These are phyloP conservation scores for Cadophora sp. DNA, from an alignment of 2,329 filamentous ascomycete genomes.

Conservation along the genomic window DNA sequence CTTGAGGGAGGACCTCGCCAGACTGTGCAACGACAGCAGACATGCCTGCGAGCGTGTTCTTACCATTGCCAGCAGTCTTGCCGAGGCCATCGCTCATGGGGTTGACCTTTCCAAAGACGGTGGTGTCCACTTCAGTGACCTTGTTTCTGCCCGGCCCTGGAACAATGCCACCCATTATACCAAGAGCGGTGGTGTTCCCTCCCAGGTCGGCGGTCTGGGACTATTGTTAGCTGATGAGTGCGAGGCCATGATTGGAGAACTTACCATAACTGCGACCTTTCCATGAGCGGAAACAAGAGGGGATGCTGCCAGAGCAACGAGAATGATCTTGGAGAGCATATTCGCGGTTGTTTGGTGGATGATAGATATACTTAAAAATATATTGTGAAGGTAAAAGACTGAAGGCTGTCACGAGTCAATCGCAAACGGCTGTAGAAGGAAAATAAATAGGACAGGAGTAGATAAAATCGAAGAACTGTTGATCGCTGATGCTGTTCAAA, in stretches of 20 bases:
- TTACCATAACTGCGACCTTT: constrained; percentile 55
- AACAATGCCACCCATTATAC: constrained; percentile 50
- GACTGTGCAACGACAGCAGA: constrained; percentile 62
- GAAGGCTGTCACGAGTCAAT: constrained; percentile 43
- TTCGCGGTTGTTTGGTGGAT: constrained; percentile 27
- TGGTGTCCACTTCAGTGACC: constrained; percentile 54
- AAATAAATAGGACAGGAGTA: constrained; percentile 30
- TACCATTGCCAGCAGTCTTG: constrained; percentile 27
- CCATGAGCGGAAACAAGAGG: constrained; percentile 66
- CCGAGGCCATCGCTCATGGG: constrained; percentile 32
- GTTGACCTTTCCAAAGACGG: constrained; percentile 48
- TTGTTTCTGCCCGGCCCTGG: constrained; percentile 51
- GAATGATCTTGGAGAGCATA: constrained; percentile 40
- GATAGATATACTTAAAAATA: constrained; percentile 16
- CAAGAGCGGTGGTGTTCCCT: constrained; percentile 53
- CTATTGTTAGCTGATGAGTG: constrained; percentile 42
- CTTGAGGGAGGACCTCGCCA: constrained; percentile 63
- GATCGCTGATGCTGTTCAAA: constrained; percentile 41
- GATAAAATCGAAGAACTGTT: constrained; percentile 36
- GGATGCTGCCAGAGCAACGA: constrained; percentile 54
- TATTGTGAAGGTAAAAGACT: constrained; percentile 32
- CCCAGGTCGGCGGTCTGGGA: constrained; percentile 46
- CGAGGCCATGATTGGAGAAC: not conserved
- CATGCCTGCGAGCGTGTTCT: constrained; percentile 56
- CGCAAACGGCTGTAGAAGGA: constrained; percentile 38